Conservation (phyloP, 306 rosid genomes). For the Cucurbita pepo region DNA sequence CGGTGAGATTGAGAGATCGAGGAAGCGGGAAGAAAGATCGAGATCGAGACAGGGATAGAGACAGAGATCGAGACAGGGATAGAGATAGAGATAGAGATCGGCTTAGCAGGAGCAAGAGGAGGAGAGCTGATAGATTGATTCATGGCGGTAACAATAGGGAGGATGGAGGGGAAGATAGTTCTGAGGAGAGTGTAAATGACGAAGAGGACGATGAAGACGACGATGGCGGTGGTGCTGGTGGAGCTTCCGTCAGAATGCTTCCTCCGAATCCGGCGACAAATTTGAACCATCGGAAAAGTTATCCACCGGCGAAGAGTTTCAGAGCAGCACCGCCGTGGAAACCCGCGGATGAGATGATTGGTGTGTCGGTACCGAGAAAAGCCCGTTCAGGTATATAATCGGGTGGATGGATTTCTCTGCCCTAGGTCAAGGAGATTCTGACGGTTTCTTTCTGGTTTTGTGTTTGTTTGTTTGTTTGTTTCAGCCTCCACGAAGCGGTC, state of each 20-base stretch:
- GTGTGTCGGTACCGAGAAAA: conserved; percentile 73
- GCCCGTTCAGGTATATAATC: conserved; percentile 77
- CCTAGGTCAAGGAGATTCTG: background rate
- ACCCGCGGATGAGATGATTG: conserved; percentile 94
- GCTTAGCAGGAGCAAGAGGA: conserved; percentile 57
- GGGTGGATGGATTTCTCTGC: background rate
- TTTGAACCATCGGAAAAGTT: conserved; percentile 62
- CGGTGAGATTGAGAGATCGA: conserved; percentile 64
- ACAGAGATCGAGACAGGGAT: conserved; percentile 20
- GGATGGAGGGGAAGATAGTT: conserved; percentile 65
- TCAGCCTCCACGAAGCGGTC: conserved; percentile 87
- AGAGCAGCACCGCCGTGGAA: conserved; percentile 68
- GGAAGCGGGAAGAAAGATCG: conserved; percentile 61
- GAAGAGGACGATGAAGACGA: conserved; percentile 76
- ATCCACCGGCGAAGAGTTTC: conserved; percentile 58
- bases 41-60: conserved; percentile 55
- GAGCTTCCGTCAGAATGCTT: conserved; percentile 69
- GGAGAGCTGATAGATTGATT: conserved; percentile 69
- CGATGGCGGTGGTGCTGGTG: conserved; percentile 12
- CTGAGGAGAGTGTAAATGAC: conserved; percentile 83
- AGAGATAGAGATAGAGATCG: conserved; percentile 71
- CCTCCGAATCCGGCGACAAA: conserved; percentile 55
- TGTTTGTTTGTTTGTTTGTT: background rate
- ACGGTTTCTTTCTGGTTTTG: background rate
- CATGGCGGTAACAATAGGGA: conserved; percentile 55